Evolutionary conservation across 1,139 yeast genomes (phyloP), one percentile per base, ranked within the genome.

Genomic region (Sugiyamaella grinbergsii): DNA sequence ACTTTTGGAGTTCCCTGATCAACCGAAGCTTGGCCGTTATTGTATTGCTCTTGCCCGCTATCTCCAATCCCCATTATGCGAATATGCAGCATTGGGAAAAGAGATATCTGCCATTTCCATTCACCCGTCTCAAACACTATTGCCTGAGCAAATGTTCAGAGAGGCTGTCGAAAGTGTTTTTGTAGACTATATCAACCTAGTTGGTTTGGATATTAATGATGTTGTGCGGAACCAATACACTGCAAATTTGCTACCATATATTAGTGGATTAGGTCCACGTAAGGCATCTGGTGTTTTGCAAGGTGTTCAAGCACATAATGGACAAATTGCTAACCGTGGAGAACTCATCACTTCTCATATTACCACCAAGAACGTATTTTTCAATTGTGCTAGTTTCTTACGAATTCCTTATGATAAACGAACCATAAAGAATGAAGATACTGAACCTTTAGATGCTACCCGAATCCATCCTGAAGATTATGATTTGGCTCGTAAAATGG

Each of bases 381-480:
- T 90, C 72, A 93, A 93, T 67, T 89, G 97, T 66, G 89, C 98
- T 0, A 86, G 96, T 28, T 93, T 93, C 73, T 73, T 93, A 66
- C 82, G 82, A 62, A 85, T 93, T 56, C 93, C 95, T 0, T 83
- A 82, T 68, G 87, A 82, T 53, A 64, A 70, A 15, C 58, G 64
- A n/a, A 58, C 69, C 20, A 67, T 70, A 24, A 80, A 78, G 53
- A 85, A 76, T 60, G 83, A 70, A 60, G 81, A 82, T 37, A 80
- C 86, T 37, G 98, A 93, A 63, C 75, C 87, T 47, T 76, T 93
- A 58, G 99, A 93, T 70, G 91, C 95, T 32, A 93, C 98, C 0
- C 81, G 98, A 71, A 90, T 94, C 42, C 99, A 93, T 63, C 98
- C 98, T 3, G 98, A 94, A 69, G 98, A 93, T 70, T 93, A 93